Percentiles rank a stretch among this genome's conserved stretches.
Evolutionary conservation across 2,329 filamentous ascomycete species (phyloP).

Genomic region (Penicillium sclerotigenum): DNA sequence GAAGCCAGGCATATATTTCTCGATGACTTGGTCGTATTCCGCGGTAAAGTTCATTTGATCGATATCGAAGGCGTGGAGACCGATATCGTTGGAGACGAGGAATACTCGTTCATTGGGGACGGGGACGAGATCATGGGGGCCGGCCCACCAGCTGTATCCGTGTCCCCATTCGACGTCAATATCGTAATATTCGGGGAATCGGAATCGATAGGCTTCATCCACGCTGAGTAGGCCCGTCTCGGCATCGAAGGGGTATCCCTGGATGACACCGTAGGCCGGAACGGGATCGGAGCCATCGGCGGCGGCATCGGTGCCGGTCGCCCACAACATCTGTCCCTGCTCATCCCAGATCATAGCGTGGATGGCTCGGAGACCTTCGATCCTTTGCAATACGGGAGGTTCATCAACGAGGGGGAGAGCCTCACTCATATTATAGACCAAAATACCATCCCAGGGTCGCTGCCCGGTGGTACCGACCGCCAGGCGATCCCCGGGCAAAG

Average conservation of each 20-base stretch:
- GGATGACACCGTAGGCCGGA: constrained; percentile 20
- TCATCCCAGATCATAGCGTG: constrained; percentile 29
- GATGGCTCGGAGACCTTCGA: constrained; percentile 25
- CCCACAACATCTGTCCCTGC: constrained; percentile 24
- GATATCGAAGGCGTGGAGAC: constrained; percentile 23
- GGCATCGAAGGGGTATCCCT: constrained; percentile 23
- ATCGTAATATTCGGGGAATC: constrained; percentile 11
- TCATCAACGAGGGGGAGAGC: constrained; percentile 19
- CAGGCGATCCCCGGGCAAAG: constrained; percentile 19
- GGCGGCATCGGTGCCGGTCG: constrained; percentile 22
- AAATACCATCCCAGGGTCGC: constrained; percentile 24
- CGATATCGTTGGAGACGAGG: constrained; percentile 23
- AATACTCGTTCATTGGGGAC: constrained; percentile 26
- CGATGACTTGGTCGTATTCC: constrained; percentile 14
- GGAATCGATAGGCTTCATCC: constrained; percentile 15
- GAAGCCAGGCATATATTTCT: constrained; percentile 24
- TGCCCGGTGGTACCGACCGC: constrained; percentile 25
- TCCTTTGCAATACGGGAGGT: constrained; percentile 22
- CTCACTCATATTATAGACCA: constrained; percentile 23
- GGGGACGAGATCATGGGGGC: constrained; percentile 25
- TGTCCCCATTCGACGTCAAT: constrained; percentile 23
- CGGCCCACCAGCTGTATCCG: constrained; percentile 25
- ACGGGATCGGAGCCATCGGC: constrained; percentile 24
- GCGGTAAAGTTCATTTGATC: constrained; percentile 14
- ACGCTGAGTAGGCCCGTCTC: constrained; percentile 16